These are phyloP conservation scores for Ogataea ganodermae DNA, from an alignment of 805 yeast species.

Conservation along the genomic window DNA sequence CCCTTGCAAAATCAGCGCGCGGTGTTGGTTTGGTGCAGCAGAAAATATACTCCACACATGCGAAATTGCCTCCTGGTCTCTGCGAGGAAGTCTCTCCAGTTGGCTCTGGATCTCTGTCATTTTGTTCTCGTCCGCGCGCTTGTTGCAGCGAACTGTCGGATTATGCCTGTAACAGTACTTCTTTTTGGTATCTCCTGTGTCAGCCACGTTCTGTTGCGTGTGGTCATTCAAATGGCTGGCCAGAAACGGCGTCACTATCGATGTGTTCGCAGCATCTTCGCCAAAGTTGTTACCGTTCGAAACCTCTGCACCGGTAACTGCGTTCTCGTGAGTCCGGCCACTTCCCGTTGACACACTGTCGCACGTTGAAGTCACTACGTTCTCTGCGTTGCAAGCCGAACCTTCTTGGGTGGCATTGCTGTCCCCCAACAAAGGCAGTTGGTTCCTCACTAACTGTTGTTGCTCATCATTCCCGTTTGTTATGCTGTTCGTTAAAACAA, in stretches of 20 bases:
- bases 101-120: conserved; percentile 63
- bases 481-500: conserved; percentile 21
- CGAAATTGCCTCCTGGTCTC: conserved; percentile 75
- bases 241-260: conserved; percentile 38
- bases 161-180: conserved; percentile 90
- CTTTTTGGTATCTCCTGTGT: conserved; percentile 52
- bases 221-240: conserved; percentile 39
- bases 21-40: conserved; percentile 68
- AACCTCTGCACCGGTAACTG: background rate
- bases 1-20: conserved; percentile 80
- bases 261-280: conserved; percentile 18
- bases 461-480: conserved; percentile 6
- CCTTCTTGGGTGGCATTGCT: background rate
- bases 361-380: background rate
- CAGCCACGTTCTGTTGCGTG: conserved; percentile 15
- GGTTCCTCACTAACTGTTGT: background rate
- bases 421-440: background rate
- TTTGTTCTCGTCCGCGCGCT: conserved; percentile 61
- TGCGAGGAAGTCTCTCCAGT: conserved; percentile 59
- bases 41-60: conserved; percentile 84
- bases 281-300: background rate
- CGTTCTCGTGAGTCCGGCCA: too few species aligned
- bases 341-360: too few species aligned
- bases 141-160: conserved; percentile 79
- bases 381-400: too few species aligned